Evolutionary conservation across 2,329 filamentous ascomycete species (phyloP).

Genomic region (Exophiala xenobiotica): DNA sequence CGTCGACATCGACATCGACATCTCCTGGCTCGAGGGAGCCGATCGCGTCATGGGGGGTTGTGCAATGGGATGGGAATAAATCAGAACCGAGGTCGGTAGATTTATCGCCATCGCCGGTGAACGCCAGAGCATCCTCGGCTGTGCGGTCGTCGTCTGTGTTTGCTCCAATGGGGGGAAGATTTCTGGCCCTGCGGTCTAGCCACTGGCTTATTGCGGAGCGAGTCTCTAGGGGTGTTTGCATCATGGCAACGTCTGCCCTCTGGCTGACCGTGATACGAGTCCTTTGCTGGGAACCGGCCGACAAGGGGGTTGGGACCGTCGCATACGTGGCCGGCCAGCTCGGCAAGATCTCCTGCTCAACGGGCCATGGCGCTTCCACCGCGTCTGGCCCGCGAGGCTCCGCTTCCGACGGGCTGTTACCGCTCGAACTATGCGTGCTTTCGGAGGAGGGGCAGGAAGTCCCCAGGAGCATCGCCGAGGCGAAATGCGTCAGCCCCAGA

Average conservation of each 20-base stretch:
- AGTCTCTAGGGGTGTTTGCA: constrained; percentile 1
- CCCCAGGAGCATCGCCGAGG: no score
- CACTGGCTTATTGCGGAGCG: neutral
- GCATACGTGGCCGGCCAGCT: no score
- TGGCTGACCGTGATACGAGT: neutral
- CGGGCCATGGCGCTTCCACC: no score
- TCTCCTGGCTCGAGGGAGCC: neutral
- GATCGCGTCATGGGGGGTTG: constrained; percentile 2
- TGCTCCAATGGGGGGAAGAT: neutral
- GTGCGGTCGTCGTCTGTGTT: neutral
- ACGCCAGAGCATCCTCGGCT: neutral
- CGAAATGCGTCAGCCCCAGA: no score
- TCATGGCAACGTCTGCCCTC: neutral
- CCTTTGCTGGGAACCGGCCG: no score
- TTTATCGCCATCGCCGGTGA: neutral
- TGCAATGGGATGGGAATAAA: constrained; percentile 1
- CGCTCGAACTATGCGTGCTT: no score
- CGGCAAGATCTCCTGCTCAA: no score
- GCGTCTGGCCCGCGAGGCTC: no score
- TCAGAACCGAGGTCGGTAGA: constrained; percentile 1
- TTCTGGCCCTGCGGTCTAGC: neutral
- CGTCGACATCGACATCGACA: neutral
- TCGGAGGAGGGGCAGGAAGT: no score
- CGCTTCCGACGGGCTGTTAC: no score
- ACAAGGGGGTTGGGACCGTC: no score